Evolutionary conservation across 2,329 filamentous ascomycete species (phyloP).

Genomic region (Epichloe aotearoae): DNA sequence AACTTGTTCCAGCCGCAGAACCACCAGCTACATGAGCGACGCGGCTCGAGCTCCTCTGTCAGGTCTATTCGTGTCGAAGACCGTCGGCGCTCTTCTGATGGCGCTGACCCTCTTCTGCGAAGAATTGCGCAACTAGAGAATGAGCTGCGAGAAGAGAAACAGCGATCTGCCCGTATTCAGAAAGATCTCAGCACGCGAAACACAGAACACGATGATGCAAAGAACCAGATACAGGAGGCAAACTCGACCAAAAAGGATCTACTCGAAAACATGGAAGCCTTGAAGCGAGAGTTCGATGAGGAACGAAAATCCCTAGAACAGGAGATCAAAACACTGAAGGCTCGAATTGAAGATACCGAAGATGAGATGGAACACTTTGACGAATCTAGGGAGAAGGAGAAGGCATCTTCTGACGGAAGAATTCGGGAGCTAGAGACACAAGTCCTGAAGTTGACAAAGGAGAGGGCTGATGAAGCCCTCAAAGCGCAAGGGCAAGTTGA

Average conservation of each 20-base stretch:
- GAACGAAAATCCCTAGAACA: constrained; percentile 74
- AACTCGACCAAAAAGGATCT: constrained; percentile 90
- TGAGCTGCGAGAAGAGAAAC: constrained; percentile 62
- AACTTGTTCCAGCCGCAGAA: constrained; percentile 40
- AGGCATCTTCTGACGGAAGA: constrained; percentile 53
- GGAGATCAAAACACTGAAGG: constrained; percentile 64
- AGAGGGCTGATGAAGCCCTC: constrained; percentile 41
- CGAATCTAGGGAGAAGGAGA: constrained; percentile 73
- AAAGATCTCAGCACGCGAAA: constrained; percentile 50
- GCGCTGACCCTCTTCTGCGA: constrained; percentile 30
- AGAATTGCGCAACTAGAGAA: constrained; percentile 56
- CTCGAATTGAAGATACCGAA: constrained; percentile 75
- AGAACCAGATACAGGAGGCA: constrained; percentile 65
- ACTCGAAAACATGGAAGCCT: constrained; percentile 84
- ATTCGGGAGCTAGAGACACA: constrained; percentile 58
- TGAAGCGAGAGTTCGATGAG: constrained; percentile 75
- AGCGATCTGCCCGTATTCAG: constrained; percentile 51
- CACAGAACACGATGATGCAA: constrained; percentile 47
- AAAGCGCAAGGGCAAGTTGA: constrained; percentile 50
- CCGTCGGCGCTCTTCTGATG: constrained; percentile 32
- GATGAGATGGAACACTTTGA: constrained; percentile 80
- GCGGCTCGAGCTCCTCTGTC: constrained; percentile 36
- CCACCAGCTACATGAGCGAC: constrained; percentile 34
- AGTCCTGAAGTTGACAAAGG: constrained; percentile 48
- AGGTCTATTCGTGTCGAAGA: constrained; percentile 31